These are phyloP conservation scores for Colletotrichum sp. DNA, from an alignment of 2,329 filamentous ascomycete genomes.

Conservation along the genomic window DNA sequence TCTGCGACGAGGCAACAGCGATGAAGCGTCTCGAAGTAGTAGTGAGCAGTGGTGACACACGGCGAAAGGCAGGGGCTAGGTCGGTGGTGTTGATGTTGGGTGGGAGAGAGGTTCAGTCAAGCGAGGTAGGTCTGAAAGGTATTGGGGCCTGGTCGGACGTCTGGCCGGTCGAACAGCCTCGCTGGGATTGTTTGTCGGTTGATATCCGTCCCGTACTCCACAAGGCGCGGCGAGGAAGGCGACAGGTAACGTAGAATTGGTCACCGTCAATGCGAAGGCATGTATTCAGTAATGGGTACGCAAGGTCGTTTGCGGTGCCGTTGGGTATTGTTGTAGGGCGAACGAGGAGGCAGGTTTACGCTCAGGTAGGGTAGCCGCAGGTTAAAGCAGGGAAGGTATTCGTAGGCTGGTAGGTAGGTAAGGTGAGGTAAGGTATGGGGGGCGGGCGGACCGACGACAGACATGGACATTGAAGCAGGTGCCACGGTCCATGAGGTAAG, in stretches of 20 bases:
- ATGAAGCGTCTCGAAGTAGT: neutral
- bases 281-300: slow-evolving; percentile 1
- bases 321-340: neutral
- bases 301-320: neutral
- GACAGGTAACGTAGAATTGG: neutral
- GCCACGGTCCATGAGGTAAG: neutral
- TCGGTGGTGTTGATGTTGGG: neutral
- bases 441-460: neutral
- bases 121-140: neutral
- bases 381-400: neutral
- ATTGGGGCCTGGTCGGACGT: neutral
- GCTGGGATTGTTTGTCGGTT: neutral
- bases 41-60: neutral
- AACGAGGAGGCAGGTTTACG: neutral
- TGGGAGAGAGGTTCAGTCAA: neutral
- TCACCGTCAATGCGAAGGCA: neutral
- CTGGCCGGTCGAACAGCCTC: neutral
- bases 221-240: neutral
- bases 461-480: neutral
- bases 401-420: neutral
- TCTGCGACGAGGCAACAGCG: neutral
- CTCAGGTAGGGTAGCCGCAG: neutral
- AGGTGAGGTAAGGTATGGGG: neutral
- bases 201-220: neutral
- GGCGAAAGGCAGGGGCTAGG: neutral